Evolutionary conservation across 768 basidiomycete species (phyloP).

Genomic region (Lentinula aciculospora): DNA sequence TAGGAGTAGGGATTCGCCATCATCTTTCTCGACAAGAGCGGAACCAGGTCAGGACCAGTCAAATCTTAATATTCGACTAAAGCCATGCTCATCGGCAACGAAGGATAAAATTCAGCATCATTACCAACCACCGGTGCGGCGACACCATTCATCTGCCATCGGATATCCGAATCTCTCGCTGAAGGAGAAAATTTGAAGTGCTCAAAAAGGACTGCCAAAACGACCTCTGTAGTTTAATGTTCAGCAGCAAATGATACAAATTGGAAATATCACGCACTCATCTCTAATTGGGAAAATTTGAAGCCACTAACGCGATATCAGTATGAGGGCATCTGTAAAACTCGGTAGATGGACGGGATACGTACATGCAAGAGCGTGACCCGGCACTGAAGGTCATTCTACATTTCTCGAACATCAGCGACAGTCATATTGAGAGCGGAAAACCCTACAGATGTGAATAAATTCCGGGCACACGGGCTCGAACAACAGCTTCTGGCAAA

Average conservation of each 20-base stretch:
- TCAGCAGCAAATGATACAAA: not conserved
- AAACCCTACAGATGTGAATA: conserved; percentile 27
- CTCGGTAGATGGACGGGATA: not conserved
- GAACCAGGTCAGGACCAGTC: no score
- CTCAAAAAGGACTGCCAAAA: not conserved
- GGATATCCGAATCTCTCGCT: not conserved
- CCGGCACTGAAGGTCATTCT: conserved; percentile 44
- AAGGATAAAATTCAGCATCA: not conserved
- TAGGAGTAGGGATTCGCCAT: not conserved
- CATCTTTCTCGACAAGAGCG: not conserved
- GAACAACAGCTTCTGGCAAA: conserved; percentile 24
- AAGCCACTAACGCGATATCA: not conserved
- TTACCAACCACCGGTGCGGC: conserved; percentile 1
- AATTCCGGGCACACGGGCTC: conserved; percentile 28
- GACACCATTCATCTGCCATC: conserved; percentile 3
- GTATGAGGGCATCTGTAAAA: not conserved
- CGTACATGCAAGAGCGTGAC: conserved; percentile 33
- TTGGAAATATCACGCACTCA: not conserved
- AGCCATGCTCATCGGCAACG: not conserved
- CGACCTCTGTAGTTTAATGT: not conserved
- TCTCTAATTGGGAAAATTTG: conserved; percentile 5
- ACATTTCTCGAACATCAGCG: not conserved
- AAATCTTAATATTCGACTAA: not conserved
- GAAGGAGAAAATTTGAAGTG: conserved; percentile 1
- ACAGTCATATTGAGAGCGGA: not conserved